These are phyloP conservation scores for Prunus kanzakura DNA, from an alignment of 306 rosid genomes.

Conservation along the genomic window DNA sequence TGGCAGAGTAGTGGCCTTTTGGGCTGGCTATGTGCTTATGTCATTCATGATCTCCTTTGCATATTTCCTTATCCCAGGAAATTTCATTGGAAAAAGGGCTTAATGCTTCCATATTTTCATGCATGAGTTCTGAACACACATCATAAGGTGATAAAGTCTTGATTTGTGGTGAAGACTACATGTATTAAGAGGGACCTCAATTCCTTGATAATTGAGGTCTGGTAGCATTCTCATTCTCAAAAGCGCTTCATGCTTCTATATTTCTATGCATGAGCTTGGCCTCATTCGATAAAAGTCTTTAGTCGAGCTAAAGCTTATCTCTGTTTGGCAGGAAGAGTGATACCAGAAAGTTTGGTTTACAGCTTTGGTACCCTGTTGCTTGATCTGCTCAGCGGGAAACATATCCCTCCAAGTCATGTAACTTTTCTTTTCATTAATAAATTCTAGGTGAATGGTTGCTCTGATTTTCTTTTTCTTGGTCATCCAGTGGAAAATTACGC, in stretches of 20 bases:
- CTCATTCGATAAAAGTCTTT: neutral
- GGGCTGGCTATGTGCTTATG: neutral
- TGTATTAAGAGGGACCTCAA: neutral
- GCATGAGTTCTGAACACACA: neutral
- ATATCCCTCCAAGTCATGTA: conserved; percentile 94
- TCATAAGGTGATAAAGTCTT: neutral
- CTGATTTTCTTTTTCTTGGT: conserved; percentile 9
- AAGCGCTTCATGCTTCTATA: neutral
- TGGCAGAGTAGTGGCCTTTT: neutral
- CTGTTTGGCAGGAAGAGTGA: conserved; percentile 73
- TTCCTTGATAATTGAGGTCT: neutral
- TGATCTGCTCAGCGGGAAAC: conserved; percentile 93
- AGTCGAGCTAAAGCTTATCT: conserved; percentile 17
- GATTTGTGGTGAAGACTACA: neutral
- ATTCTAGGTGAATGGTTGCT: conserved; percentile 23
- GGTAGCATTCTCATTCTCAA: neutral
- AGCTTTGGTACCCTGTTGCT: conserved; percentile 91
- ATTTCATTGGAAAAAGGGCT: neutral
- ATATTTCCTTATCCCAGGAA: neutral
- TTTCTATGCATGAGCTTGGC: neutral
- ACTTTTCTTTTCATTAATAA: conserved; percentile 10
- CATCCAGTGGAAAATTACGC: neutral
- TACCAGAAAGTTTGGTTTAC: conserved; percentile 78
- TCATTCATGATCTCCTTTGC: neutral
- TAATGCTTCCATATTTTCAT: neutral